Base-by-base conservation (phyloP, 164 flowering plant species). In the Sedum album region DNA sequence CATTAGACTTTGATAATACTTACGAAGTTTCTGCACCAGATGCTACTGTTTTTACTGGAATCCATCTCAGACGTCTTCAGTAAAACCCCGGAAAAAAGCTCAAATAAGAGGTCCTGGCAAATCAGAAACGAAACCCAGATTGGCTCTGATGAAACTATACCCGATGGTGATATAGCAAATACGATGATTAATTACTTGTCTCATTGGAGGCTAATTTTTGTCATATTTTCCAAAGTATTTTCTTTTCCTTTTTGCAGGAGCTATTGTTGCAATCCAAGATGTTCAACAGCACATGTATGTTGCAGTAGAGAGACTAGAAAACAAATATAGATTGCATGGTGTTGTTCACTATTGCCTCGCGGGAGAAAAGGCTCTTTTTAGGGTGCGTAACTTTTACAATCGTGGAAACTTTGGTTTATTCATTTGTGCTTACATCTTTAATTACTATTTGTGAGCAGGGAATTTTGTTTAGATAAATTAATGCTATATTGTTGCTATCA, bases 181-280 rank as follows among this genome's bases (percentile, higher is more conserved):
- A 17, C 14, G 30, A 26, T 20, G 5, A 44, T 48, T 73, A 11
- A 25, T 62, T 33, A 17, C 5, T 15, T 44, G 7, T 71, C 63
- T 36, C 66, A 67, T n/a, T 18, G 62, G 62, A 26, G 26, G 62
- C 31, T 57, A 28, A 14, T 68, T 70, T 30, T 25, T 48, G 30
- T 38, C 71, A 53, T 60, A 63, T 49, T 35, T 31, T 28, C 65
- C 28, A 57, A 6, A 30, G 33, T 20, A 57, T 66, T 51, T 44
- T 41, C 41, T 70, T 15, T 75, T 20, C 20, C 36, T 31, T 5
- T 23, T 74, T 72, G 26, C 78, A 94, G 99, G 99, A 71, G 83
- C 88, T 23, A 77, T 90, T 82, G 89, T 94, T 77, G 93, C 96
- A 21, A 81, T 94, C 67, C 81, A 91, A 83, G 99, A 94, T 82